These are phyloP conservation scores for Penicillium antarcticum DNA, from an alignment of 495 filamentous ascomycete species.

Conservation along the genomic window DNA sequence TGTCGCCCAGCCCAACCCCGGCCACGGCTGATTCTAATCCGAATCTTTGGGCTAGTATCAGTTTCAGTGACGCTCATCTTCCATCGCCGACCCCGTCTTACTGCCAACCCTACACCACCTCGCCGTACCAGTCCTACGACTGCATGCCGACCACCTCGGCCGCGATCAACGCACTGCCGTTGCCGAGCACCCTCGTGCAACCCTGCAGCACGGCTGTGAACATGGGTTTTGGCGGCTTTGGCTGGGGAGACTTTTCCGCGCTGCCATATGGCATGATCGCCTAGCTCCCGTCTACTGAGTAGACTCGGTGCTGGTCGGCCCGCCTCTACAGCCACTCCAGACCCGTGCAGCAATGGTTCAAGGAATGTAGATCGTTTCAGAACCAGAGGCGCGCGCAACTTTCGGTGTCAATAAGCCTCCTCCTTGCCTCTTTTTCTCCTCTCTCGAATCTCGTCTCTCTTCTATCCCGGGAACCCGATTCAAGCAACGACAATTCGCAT, in stretches of 20 bases:
- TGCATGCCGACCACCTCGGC: constrained; percentile 61
- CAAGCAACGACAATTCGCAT: constrained; percentile 46
- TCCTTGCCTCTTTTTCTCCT: background rate
- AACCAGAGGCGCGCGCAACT: background rate
- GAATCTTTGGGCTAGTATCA: constrained; percentile 78
- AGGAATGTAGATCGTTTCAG: constrained; percentile 19
- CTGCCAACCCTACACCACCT: constrained; percentile 74
- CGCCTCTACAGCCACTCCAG: constrained; percentile 1
- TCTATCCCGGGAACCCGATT: constrained; percentile 13
- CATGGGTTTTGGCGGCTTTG: constrained; percentile 65
- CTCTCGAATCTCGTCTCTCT: background rate
- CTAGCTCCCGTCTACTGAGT: constrained; percentile 28
- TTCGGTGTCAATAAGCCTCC: background rate
- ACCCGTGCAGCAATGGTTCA: background rate
- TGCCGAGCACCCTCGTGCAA: constrained; percentile 85
- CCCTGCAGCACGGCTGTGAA: constrained; percentile 71
- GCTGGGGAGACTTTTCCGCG: constrained; percentile 63
- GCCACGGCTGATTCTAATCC: constrained; percentile 65
- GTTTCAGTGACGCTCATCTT: constrained; percentile 64
- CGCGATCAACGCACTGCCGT: constrained; percentile 67
- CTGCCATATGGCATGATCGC: constrained; percentile 58
- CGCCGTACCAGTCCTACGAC: constrained; percentile 67
- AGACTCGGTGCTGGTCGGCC: constrained; percentile 13
- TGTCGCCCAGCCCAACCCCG: constrained; percentile 80
- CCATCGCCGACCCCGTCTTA: constrained; percentile 74